phyloP scores from a whole-genome alignment of 2,329 filamentous ascomycete genomes.

The Colletotrichum musae region DNA sequence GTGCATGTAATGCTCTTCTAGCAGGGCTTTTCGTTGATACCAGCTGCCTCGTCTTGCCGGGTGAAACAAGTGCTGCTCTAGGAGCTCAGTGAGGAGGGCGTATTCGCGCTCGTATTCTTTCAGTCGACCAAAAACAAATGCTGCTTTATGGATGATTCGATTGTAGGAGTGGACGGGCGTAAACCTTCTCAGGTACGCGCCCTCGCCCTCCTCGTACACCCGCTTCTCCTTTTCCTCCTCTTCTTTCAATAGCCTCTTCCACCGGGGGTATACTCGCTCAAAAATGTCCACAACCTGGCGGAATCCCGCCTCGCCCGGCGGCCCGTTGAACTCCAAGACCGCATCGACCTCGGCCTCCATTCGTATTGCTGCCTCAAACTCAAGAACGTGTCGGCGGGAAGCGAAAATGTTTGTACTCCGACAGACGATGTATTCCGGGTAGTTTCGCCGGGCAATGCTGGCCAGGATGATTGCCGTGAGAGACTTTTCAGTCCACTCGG shows the following conservation, averaged over 20 bases:
- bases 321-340: conserved; percentile 84
- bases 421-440: conserved; percentile 91
- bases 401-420: conserved; percentile 91
- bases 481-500: conserved; percentile 97
- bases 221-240: conserved; percentile 84
- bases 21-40: conserved; percentile 94
- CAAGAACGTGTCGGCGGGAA: conserved; percentile 80
- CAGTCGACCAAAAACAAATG: conserved; percentile 82
- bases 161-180: conserved; percentile 95
- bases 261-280: conserved; percentile 83
- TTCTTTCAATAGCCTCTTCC: conserved; percentile 79
- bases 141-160: conserved; percentile 90
- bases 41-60: conserved; percentile 86
- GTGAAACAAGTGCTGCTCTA: conserved; percentile 88
- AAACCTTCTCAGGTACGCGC: conserved; percentile 89
- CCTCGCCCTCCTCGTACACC: conserved; percentile 86
- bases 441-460: conserved; percentile 88
- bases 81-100: conserved; percentile 78
- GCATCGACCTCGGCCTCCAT: conserved; percentile 86
- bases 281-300: conserved; percentile 80
- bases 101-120: conserved; percentile 88
- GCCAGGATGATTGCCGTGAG: conserved; percentile 94
- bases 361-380: conserved; percentile 90
- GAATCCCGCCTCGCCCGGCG: conserved; percentile 75
- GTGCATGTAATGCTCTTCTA: conserved; percentile 97